These are phyloP conservation scores for Trichopus zeylanicus DNA, from an alignment of 116 monocot genomes.

Conservation along the genomic window DNA sequence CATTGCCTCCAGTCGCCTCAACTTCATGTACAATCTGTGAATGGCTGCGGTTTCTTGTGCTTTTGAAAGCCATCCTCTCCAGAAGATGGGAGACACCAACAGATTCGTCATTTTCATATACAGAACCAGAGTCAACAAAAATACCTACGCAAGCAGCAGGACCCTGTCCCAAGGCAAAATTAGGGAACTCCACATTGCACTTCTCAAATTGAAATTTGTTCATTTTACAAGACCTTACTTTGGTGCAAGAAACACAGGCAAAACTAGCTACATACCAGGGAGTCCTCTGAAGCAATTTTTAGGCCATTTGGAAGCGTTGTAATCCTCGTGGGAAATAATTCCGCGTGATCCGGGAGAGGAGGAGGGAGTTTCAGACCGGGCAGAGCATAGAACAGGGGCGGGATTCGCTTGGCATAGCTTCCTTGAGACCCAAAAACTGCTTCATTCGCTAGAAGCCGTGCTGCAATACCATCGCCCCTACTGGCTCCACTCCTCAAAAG, in stretches of 20 bases:
- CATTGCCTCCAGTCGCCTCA: conserved; percentile 63
- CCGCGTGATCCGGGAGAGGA: conserved; percentile 20
- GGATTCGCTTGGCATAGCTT: conserved; percentile 36
- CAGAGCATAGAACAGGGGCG: conserved; percentile 41
- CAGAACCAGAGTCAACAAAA: conserved; percentile 74
- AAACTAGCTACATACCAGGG: too few relatives aligned
- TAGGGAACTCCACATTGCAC: neutral
- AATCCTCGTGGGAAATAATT: conserved; percentile 42
- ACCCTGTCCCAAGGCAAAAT: conserved; percentile 31
- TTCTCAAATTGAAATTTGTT: neutral
- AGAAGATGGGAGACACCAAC: conserved; percentile 51
- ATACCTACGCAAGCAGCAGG: conserved; percentile 71
- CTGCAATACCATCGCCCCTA: conserved; percentile 11
- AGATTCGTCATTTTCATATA: conserved; percentile 45
- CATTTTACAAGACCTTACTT: too few relatives aligned
- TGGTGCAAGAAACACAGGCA: too few relatives aligned
- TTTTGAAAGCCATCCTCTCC: conserved; percentile 69
- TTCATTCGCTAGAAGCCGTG: conserved; percentile 25
- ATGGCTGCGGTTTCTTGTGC: conserved; percentile 49
- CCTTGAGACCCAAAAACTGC: conserved; percentile 14
- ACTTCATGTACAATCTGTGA: conserved; percentile 49
- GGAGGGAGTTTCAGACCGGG: conserved; percentile 35
- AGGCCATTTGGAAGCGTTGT: conserved; percentile 75
- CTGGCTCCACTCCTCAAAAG: conserved; percentile 7
- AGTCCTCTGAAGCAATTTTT: conserved; percentile 63